Conservation (phyloP, 2,329 filamentous ascomycete genomes). For the Fonsecaea nubica region DNA sequence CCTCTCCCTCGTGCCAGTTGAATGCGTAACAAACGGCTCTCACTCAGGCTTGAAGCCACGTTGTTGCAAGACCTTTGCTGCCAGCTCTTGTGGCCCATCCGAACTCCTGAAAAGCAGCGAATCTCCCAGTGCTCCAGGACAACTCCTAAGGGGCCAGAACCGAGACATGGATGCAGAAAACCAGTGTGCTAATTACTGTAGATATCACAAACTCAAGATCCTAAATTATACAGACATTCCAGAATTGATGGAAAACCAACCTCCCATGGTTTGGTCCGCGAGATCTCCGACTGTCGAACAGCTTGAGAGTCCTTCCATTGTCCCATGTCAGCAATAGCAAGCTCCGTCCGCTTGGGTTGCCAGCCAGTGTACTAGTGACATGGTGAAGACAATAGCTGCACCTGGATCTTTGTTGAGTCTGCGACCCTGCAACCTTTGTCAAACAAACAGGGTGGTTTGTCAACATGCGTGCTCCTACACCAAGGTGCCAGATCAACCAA, state of each 20-base stretch:
- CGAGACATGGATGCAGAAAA: neutral
- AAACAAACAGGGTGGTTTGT: neutral
- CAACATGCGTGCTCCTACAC: neutral
- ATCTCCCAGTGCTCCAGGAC: neutral
- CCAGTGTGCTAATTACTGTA: neutral
- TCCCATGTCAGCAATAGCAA: neutral
- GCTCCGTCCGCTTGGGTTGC: neutral
- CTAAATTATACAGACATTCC: neutral
- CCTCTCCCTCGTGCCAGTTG: no score
- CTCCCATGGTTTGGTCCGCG: neutral
- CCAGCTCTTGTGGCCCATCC: neutral
- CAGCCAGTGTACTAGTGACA: neutral
- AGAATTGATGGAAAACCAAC: neutral
- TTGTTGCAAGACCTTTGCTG: neutral
- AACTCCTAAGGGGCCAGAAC: neutral
- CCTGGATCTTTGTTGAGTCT: neutral
- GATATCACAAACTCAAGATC: neutral
- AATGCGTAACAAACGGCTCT: neutral
- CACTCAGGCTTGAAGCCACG: neutral
- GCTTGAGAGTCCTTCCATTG: neutral
- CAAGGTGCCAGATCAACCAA: neutral
- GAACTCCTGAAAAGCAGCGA: neutral
- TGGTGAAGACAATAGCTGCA: neutral
- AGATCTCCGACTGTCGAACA: neutral
- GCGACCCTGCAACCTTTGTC: neutral